Conservation (phyloP, 202 grass and related monocot species). For the Saccharum hybrid region DNA sequence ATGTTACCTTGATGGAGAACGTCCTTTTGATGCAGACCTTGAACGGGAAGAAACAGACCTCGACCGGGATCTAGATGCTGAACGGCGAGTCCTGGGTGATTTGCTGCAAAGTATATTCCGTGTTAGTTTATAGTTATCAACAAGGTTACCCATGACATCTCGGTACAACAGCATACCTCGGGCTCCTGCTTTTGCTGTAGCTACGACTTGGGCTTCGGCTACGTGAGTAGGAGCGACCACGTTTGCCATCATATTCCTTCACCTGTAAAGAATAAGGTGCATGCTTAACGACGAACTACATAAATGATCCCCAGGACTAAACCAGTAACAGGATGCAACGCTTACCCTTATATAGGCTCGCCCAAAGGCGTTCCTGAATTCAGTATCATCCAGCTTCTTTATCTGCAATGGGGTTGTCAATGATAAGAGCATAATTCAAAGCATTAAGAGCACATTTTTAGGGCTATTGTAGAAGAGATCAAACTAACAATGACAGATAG, state of each 20-base stretch:
- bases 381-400: conserved; percentile 93
- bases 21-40: conserved; percentile 70
- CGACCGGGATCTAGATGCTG: conserved; percentile 75
- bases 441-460: conserved; percentile 11
- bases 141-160: conserved; percentile 15
- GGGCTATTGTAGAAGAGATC: conserved; percentile 15
- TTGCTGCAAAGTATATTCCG: conserved; percentile 56
- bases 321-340: background rate
- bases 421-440: conserved; percentile 34
- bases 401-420: conserved; percentile 56
- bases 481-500: conserved; percentile 8
- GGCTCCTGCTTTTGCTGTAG: conserved; percentile 71
- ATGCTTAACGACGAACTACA: conserved; percentile 26
- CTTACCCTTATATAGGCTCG: conserved; percentile 86
- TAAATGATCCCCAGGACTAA: conserved; percentile 1
- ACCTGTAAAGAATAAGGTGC: conserved; percentile 55
- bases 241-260: conserved; percentile 77
- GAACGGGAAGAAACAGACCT: conserved; percentile 85
- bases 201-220: conserved; percentile 71
- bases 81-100: conserved; percentile 71
- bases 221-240: conserved; percentile 67
- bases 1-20: conserved; percentile 60
- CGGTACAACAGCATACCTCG: conserved; percentile 48
- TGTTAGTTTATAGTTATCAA: conserved; percentile 21
- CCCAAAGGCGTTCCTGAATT: conserved; percentile 96